Percentiles rank a stretch among this genome's conserved stretches.
Conservation (phyloP, 2,329 filamentous ascomycete genomes). For the Pyrenophora teres region DNA sequence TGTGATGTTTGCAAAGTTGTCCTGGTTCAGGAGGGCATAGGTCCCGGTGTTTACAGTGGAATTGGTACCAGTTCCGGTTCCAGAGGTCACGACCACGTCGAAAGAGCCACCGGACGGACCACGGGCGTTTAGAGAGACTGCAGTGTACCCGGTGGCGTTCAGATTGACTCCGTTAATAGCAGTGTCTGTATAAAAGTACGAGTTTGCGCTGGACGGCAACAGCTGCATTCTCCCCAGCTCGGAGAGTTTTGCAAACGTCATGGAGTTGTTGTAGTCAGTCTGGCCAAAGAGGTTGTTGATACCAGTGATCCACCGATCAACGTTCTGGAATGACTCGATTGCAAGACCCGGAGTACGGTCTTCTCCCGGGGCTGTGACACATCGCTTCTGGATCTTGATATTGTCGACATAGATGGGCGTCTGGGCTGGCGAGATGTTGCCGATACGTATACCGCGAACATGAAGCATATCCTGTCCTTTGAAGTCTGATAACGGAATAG, state of each 20-base stretch:
- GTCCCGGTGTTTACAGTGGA: constrained; percentile 8
- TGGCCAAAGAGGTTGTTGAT: constrained; percentile 15
- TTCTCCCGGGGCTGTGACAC: constrained; percentile 13
- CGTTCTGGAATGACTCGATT: constrained; percentile 13
- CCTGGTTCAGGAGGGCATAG: constrained; percentile 6
- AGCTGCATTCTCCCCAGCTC: constrained; percentile 12
- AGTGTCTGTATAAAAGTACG: constrained; percentile 11
- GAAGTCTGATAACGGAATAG: constrained; percentile 10
- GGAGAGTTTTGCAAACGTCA: constrained; percentile 12
- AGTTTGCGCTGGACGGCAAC: constrained; percentile 3
- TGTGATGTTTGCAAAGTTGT: constrained; percentile 10
- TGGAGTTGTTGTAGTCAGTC: constrained; percentile 12
- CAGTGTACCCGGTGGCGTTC: constrained; percentile 10
- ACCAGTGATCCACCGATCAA: constrained; percentile 13
- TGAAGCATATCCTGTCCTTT: constrained; percentile 9
- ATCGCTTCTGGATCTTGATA: constrained; percentile 13
- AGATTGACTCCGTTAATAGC: constrained; percentile 3
- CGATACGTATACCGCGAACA: constrained; percentile 12
- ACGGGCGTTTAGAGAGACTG: constrained; percentile 10
- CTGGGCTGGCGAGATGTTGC: constrained; percentile 12
- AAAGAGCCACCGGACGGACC: constrained; percentile 10
- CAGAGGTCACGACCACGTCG: constrained; percentile 6
- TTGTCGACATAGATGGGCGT: constrained; percentile 13
- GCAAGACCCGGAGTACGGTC: constrained; percentile 10
- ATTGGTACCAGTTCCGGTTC: not conserved